phyloP scores from a whole-genome alignment of 352 stramenopile genomes.

The Pythium volutum region DNA sequence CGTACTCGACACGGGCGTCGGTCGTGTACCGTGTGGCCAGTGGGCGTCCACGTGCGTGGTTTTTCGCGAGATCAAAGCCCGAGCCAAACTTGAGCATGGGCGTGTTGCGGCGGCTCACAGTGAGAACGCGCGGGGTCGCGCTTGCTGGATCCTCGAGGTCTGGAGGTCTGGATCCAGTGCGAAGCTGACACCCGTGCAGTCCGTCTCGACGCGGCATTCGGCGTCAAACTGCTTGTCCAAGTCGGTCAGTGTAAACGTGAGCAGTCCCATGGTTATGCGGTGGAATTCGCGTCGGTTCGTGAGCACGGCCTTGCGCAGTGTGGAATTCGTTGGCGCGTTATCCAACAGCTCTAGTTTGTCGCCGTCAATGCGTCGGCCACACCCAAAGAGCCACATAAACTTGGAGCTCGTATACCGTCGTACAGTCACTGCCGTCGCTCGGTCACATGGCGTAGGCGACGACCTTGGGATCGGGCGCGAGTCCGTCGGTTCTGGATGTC shows the following conservation, averaged over 20 bases:
- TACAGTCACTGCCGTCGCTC: background rate
- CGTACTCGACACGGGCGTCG: slow-evolving; percentile 2
- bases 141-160: background rate
- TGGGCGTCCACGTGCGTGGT: background rate
- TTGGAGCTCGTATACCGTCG: background rate
- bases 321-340: background rate
- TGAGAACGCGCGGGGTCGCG: background rate
- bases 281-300: slow-evolving; percentile 11
- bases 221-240: background rate
- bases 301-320: slow-evolving; percentile 4
- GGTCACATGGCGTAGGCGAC: slow-evolving; percentile 10
- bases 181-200: background rate
- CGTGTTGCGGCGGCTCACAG: background rate
- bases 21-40: slow-evolving; percentile 13
- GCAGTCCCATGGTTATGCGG: background rate
- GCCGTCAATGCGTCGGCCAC: slow-evolving; percentile 8
- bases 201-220: background rate
- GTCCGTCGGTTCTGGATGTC: slow-evolving; percentile 6
- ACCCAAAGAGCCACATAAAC: slow-evolving; percentile 14
- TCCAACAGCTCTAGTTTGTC: slow-evolving; percentile 1
- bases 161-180: background rate
- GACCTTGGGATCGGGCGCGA: slow-evolving; percentile 13
- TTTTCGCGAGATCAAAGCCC: slow-evolving; percentile 1
- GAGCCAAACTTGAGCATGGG: slow-evolving; percentile 8
- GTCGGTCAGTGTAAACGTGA: background rate